phyloP scores from a whole-genome alignment of 148 eudicot species.

The Heliamphora exappendiculata region DNA sequence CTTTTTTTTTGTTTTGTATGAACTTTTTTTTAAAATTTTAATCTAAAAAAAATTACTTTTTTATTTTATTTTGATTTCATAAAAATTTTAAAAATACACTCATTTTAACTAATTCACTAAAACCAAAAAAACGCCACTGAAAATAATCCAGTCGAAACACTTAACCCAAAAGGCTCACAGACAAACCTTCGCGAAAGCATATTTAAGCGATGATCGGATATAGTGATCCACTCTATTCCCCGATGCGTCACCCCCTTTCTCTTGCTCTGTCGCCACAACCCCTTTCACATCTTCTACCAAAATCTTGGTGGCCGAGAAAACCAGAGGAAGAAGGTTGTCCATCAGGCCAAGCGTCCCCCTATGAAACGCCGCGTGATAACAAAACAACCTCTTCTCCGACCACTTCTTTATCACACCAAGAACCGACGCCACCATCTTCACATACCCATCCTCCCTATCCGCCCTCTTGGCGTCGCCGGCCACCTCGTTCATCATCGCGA shows the following conservation, averaged over 20 bases:
- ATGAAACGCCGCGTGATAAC: constrained; percentile 47
- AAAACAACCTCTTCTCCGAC: constrained; percentile 57
- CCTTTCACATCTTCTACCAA: constrained; percentile 60
- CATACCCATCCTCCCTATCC: constrained; percentile 49
- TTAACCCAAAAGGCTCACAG: neutral
- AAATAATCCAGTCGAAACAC: no score
- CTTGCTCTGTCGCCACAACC: constrained; percentile 24
- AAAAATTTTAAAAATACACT: no score
- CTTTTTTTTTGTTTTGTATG: no score
- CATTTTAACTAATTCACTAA: no score
- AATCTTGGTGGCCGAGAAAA: constrained; percentile 45
- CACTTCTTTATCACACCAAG: constrained; percentile 59
- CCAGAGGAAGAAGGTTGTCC: constrained; percentile 67
- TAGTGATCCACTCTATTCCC: constrained; percentile 64
- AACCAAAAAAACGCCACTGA: neutral
- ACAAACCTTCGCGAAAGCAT: constrained; percentile 66
- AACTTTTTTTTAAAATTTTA: no score
- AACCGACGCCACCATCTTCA: constrained; percentile 46
- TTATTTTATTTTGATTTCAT: no score
- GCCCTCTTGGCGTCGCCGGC: constrained; percentile 58
- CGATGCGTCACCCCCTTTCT: constrained; percentile 30
- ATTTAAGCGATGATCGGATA: constrained; percentile 58
- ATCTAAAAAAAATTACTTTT: no score
- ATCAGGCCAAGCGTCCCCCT: constrained; percentile 31
- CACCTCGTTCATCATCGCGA: constrained; percentile 63